Evolutionary conservation across 2,329 filamentous ascomycete genomes (phyloP).

Genomic region (Phoma herbarum): DNA sequence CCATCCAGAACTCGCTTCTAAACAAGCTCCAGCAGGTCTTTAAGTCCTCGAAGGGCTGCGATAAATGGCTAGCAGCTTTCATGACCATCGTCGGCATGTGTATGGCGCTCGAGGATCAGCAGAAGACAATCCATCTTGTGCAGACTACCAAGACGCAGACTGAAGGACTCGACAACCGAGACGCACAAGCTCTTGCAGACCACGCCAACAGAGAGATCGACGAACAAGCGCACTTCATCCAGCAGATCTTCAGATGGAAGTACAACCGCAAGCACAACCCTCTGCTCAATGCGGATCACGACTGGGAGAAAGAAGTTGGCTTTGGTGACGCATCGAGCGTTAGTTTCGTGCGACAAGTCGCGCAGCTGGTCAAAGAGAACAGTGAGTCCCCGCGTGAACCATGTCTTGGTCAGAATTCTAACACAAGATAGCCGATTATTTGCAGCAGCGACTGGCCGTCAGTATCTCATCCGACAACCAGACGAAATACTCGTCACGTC

Average conservation of each 20-base stretch:
- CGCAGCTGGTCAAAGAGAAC: constrained; percentile 53
- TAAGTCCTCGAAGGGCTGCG: constrained; percentile 54
- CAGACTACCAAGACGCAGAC: constrained; percentile 51
- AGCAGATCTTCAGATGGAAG: constrained; percentile 58
- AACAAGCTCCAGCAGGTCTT: constrained; percentile 59
- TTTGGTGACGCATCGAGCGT: constrained; percentile 47
- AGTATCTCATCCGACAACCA: constrained; percentile 52
- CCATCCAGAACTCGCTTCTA: constrained; percentile 54
- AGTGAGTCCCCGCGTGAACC: constrained; percentile 42
- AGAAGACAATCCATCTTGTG: constrained; percentile 57
- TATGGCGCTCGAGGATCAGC: constrained; percentile 59
- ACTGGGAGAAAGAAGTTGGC: constrained; percentile 50
- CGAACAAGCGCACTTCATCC: constrained; percentile 54
- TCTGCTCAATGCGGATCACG: constrained; percentile 49
- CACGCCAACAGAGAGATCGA: constrained; percentile 57
- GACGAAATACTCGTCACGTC: constrained; percentile 53
- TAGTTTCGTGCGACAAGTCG: constrained; percentile 51
- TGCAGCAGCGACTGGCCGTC: constrained; percentile 50
- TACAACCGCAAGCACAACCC: constrained; percentile 56
- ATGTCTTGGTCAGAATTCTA: constrained; percentile 13
- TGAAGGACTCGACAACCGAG: constrained; percentile 37
- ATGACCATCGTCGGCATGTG: constrained; percentile 57
- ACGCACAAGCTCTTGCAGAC: constrained; percentile 47
- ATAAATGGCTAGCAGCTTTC: constrained; percentile 58
- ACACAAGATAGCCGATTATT: constrained; percentile 48